Evolutionary conservation across 495 filamentous ascomycete genomes (phyloP), one percentile per base, ranked within the genome.

Genomic region (Xylaria cubensis): DNA sequence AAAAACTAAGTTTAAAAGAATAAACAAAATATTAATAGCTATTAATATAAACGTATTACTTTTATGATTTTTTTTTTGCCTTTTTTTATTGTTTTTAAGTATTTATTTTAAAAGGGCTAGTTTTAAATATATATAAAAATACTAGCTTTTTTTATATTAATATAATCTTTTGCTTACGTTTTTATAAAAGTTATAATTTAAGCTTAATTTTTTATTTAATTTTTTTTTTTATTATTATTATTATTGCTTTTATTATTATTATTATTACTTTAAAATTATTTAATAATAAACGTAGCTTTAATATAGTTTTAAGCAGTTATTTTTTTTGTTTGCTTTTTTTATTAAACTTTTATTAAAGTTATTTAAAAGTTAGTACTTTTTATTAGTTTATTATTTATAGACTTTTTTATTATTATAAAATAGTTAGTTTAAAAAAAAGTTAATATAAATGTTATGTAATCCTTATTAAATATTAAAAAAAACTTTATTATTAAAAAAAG

Each of bases 371-470:
- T 62, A n/a, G 5, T 13, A 17, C 4, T 24, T 62, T 62, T 62
- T 21, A 10, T 15, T 21, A 62, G 3, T 13, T 24, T 39, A 7
- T 24, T 17, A 0, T 17, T 21, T 4, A 12, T 1, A 21, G n/a
- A n/a, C n/a, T 62, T 39, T 21, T 15, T 5, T 32, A 62, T 29
- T 8, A 41, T 62, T 41, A 62, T 42, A 41, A 62, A 24, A 42
- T 62, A 41, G 21, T 62, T 62, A n/a, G 19, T 42, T 62, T 62
- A 62, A 41, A 62, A 41, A 62, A 62, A 62, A 2, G 6, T 62
- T 2, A 24, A 42, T 17, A 42, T 21, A 62, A 62, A 62, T 0
- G 17, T 21, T 62, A 62, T 7, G 41, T 62, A 62, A 1, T 62
- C 8, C 0, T 9, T 39, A 39, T 9, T 39, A 39, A 39, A 39